These are phyloP conservation scores for Cyberlindnera japonica DNA, from an alignment of 805 yeast genomes.

Conservation along the genomic window DNA sequence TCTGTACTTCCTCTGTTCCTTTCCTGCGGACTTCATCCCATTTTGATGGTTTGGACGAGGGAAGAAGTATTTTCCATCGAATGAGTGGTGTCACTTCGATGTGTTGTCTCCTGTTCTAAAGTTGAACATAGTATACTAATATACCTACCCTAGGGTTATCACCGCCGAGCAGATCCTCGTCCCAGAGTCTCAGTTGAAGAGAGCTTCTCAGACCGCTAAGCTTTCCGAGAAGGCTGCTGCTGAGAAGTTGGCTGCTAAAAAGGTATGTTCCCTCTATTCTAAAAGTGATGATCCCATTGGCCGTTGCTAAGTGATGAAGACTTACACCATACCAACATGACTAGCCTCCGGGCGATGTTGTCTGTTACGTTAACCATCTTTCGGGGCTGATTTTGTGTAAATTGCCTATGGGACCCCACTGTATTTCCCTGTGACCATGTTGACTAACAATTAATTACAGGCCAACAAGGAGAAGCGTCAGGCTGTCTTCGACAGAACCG, in stretches of 20 bases:
- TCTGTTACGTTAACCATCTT: constrained; percentile 72
- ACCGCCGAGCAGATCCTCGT: constrained; percentile 40
- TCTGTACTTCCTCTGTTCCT: constrained; percentile 29
- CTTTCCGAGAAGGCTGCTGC: constrained; percentile 74
- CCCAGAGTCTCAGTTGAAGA: constrained; percentile 87
- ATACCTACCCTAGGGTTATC: constrained; percentile 25
- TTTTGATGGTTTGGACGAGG: constrained; percentile 1
- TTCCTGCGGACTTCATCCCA: constrained; percentile 8
- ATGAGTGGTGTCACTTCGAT: constrained; percentile 32
- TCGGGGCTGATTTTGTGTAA: constrained; percentile 75
- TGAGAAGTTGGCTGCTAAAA: constrained; percentile 72
- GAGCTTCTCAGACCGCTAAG: constrained; percentile 75
- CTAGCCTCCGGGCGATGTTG: constrained; percentile 67
- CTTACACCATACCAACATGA: constrained; percentile 45
- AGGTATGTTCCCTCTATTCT: constrained; percentile 57
- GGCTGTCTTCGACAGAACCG: constrained; percentile 88
- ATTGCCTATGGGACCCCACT: no score
- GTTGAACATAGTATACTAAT: constrained; percentile 10
- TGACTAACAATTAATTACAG: constrained; percentile 26
- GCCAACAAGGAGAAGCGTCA: constrained; percentile 56
- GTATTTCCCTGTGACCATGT: background rate
- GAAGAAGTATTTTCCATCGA: constrained; percentile 26
- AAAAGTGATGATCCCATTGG: background rate
- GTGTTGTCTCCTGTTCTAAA: constrained; percentile 10
- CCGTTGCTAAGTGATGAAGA: constrained; percentile 40